Evolutionary conservation across 192 early-diverging fungal species (phyloP).

Genomic region (Rhizophagus prolifer): DNA sequence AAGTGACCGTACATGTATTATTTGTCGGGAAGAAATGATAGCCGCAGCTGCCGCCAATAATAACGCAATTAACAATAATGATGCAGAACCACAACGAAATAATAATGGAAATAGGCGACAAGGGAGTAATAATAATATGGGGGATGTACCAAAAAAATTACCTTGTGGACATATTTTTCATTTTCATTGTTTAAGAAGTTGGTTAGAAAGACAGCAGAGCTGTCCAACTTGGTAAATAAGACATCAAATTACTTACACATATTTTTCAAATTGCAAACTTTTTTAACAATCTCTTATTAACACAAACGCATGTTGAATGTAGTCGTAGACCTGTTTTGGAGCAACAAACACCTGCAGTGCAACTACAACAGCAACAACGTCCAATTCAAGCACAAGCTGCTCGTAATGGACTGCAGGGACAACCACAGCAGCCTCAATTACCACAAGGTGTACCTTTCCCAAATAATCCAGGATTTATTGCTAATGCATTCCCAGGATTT

Average conservation of each 20-base stretch:
- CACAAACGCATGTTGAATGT: not conserved
- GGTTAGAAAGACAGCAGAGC: slow-evolving; percentile 96
- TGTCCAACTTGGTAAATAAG: slow-evolving; percentile 87
- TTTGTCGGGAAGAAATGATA: slow-evolving; percentile 96
- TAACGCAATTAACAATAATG: slow-evolving; percentile 15
- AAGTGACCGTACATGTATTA: slow-evolving; percentile 88
- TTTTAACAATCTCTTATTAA: slow-evolving; percentile 6
- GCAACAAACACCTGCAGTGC: not conserved
- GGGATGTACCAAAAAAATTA: slow-evolving; percentile 86
- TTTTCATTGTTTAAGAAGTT: slow-evolving; percentile 92
- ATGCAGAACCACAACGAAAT: not conserved
- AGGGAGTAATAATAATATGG: slow-evolving; percentile 33
- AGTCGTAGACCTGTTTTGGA: slow-evolving; percentile 53
- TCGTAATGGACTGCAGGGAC: slow-evolving; percentile 3
- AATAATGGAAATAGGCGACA: slow-evolving; percentile 9
- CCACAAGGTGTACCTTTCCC: slow-evolving; percentile 8
- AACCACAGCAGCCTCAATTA: slow-evolving; percentile 20
- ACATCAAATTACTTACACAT: not conserved
- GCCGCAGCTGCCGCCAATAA: slow-evolving; percentile 20
- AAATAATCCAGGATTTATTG: not conserved
- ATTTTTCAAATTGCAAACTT: not conserved
- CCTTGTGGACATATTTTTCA: slow-evolving; percentile 98
- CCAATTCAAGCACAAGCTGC: slow-evolving; percentile 11
- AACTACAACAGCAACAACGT: slow-evolving; percentile 16
- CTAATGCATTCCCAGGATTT: slow-evolving; percentile 16